Percentiles rank a stretch among this genome's conserved stretches.
Conservation (phyloP, 305 asterid species). For the Lippia alba region DNA sequence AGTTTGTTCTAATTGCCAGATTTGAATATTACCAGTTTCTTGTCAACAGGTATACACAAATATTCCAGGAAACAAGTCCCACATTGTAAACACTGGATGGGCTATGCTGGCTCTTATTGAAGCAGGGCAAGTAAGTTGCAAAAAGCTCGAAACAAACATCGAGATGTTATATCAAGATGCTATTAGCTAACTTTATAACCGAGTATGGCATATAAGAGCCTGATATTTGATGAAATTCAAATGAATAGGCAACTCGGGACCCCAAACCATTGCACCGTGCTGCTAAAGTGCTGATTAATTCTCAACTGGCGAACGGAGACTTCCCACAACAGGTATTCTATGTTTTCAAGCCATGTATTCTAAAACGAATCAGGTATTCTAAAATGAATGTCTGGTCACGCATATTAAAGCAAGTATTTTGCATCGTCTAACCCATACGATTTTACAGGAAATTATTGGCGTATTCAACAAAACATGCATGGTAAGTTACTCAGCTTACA, state of each 20-base stretch:
- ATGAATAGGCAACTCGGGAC: conserved; percentile 54
- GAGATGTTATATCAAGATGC: not conserved
- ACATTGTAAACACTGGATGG: conserved; percentile 69
- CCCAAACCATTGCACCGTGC: conserved; percentile 66
- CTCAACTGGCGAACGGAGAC: conserved; percentile 80
- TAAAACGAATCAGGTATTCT: too few species aligned
- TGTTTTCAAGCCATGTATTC: not conserved
- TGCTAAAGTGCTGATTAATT: conserved; percentile 59
- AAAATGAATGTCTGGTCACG: not conserved
- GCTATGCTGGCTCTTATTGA: conserved; percentile 73
- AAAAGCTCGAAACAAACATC: not conserved
- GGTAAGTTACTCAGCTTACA: conserved; percentile 76
- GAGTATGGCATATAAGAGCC: too few species aligned
- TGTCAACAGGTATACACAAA: conserved; percentile 55
- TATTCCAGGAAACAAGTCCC: conserved; percentile 47
- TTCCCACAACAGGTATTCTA: conserved; percentile 75
- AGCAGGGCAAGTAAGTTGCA: conserved; percentile 61
- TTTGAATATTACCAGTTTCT: not conserved
- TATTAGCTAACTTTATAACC: not conserved
- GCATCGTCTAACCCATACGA: not conserved
- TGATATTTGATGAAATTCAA: not conserved
- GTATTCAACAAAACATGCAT: conserved; percentile 71
- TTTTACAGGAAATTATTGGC: conserved; percentile 67
- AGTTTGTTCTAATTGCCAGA: not conserved
- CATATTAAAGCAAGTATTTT: not conserved